A percentile compares a stretch with the other conserved stretches of the same genome.
Evolutionary conservation across 1,139 yeast genomes (phyloP).

Genomic region (Candida sojae): DNA sequence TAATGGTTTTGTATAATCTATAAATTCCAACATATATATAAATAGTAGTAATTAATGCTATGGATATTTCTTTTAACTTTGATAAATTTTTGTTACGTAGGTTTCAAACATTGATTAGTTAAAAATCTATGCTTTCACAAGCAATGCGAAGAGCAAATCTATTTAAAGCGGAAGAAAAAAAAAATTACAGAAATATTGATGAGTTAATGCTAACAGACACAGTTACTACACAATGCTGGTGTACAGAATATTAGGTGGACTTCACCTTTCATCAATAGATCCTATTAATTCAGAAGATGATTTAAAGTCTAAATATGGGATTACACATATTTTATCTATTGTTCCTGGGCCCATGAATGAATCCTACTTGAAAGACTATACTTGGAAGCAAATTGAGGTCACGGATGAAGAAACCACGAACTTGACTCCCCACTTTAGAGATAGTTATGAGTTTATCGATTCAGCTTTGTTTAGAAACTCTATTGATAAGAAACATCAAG

Average conservation of each 20-base stretch:
- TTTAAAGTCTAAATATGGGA: conserved; percentile 44
- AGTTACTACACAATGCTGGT: conserved; percentile 16
- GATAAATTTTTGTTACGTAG: too few species aligned
- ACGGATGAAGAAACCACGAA: conserved; percentile 69
- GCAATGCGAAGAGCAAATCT: background rate
- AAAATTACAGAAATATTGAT: background rate
- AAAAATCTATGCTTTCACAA: too few species aligned
- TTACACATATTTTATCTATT: conserved; percentile 71
- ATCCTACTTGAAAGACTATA: conserved; percentile 47
- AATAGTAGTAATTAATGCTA: too few species aligned
- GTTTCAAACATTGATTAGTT: too few species aligned
- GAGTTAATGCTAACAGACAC: background rate
- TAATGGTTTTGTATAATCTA: too few species aligned
- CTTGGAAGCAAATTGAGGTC: conserved; percentile 63
- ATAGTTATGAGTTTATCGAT: conserved; percentile 67
- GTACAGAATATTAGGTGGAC: conserved; percentile 61
- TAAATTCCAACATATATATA: too few species aligned
- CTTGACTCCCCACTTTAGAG: conserved; percentile 60
- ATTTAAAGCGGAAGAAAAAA: background rate
- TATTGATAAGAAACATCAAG: conserved; percentile 42
- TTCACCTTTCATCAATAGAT: conserved; percentile 60
- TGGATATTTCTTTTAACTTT: too few species aligned
- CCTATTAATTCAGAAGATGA: conserved; percentile 50
- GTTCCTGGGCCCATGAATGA: conserved; percentile 64
- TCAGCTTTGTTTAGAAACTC: conserved; percentile 51